These are phyloP conservation scores for Nakaseomyces delphensis DNA, from an alignment of 1,139 yeast species.

Conservation along the genomic window DNA sequence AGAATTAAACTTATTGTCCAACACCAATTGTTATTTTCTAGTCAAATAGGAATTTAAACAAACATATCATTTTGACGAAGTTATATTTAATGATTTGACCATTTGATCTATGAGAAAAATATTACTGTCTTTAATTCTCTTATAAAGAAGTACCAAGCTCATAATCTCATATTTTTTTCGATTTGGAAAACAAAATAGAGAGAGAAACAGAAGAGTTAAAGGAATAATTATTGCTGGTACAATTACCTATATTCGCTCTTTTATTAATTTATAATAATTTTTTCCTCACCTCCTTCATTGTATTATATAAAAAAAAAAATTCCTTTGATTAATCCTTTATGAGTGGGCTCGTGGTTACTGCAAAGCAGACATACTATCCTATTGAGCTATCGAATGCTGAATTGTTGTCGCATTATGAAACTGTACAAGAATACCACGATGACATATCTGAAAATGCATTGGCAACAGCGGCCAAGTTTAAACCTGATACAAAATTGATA, in stretches of 20 bases:
- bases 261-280: no score
- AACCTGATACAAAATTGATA: constrained; percentile 57
- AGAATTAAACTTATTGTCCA: not conserved
- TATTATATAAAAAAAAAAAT: not conserved
- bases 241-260: not conserved
- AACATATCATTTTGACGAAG: no score
- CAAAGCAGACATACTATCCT: constrained; percentile 40
- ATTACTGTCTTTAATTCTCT: no score
- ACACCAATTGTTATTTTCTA: not conserved
- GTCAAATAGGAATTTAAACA: not conserved
- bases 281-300: not conserved
- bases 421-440: constrained; percentile 44
- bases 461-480: constrained; percentile 32
- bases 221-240: not conserved
- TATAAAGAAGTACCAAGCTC: no score
- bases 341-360: constrained; percentile 32
- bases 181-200: no score
- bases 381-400: constrained; percentile 44
- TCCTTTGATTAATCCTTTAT: not conserved
- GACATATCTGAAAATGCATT: constrained; percentile 42
- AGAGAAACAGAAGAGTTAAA: not conserved
- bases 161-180: no score
- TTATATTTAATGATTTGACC: constrained; percentile 1
- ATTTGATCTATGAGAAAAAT: not conserved
- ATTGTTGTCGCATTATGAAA: constrained; percentile 39